Evolutionary conservation across 1,284 basidiomycete genomes (phyloP).

Genomic region (Cryptococcus sp.): DNA sequence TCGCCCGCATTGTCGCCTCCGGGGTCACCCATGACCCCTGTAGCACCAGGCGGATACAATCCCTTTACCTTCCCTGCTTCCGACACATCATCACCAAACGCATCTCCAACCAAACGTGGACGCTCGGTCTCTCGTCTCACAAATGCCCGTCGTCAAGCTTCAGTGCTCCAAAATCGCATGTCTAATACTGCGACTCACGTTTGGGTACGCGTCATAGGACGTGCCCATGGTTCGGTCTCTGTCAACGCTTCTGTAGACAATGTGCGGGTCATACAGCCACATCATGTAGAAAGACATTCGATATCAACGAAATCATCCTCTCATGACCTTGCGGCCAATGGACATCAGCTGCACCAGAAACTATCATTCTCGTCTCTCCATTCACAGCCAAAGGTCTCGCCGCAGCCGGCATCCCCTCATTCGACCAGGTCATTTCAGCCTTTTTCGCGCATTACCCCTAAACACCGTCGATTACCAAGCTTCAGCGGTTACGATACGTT

Average conservation of each 20-base stretch:
- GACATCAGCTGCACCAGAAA: background rate
- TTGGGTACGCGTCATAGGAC: slow-evolving; percentile 40
- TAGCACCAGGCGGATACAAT: slow-evolving; percentile 16
- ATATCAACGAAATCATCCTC: slow-evolving; percentile 14
- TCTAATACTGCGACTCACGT: slow-evolving; percentile 30
- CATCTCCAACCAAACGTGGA: slow-evolving; percentile 7
- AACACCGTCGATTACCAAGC: slow-evolving; percentile 1
- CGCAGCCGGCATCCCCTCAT: no score
- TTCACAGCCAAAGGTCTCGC: background rate
- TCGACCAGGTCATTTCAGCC: background rate
- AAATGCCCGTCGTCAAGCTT: slow-evolving; percentile 24
- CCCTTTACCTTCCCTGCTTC: slow-evolving; percentile 19
- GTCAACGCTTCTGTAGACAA: slow-evolving; percentile 28
- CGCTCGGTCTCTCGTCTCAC: slow-evolving; percentile 17
- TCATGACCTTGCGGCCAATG: slow-evolving; percentile 1
- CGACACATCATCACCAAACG: background rate
- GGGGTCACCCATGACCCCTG: background rate
- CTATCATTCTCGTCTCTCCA: slow-evolving; percentile 6
- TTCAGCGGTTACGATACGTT: slow-evolving; percentile 27
- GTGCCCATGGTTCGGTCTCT: slow-evolving; percentile 37
- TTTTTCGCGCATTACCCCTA: background rate
- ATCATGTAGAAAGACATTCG: slow-evolving; percentile 2
- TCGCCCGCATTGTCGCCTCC: slow-evolving; percentile 22
- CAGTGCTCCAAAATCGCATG: slow-evolving; percentile 25
- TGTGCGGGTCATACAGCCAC: slow-evolving; percentile 32